Evolutionary conservation across 257 asterid genomes (phyloP), one percentile per base, ranked within the genome.

Genomic region (Scutellaria minor): DNA sequence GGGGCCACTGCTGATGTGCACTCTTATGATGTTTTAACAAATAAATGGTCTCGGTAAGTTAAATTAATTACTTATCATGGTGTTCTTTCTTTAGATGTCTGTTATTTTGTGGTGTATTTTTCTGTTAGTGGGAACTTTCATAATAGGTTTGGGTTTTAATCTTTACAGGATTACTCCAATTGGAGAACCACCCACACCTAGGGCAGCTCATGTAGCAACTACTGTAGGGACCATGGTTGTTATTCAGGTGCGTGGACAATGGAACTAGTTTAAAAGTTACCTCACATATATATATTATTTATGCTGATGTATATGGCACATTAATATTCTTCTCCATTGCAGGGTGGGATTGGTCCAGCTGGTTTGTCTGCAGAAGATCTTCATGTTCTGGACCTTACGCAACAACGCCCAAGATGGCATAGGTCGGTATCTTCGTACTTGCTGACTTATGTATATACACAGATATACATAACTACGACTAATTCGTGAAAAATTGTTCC

Each of bases 281-380:
- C 41, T 58, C 47, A 5, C 6, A 9, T 44, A 10, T 56, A 1
- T 31, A 2, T 2, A 31, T 1, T 31, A 1, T 31, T 31, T 72
- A 56, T 44, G 47, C 37, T 31, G 53, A 60, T 71, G 27, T 54
- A 51, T 60, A 44, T 50, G 65, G 65, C 65, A 62, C 45, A 57
- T 60, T 53, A 64, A 61, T 48, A 52, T 75, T 70, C 50, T 51
- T 78, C n/a, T 73, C 52, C 51, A 68, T 84, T 62, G 54, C 77
- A 95, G 99, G 99, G 99, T 76, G 99, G 99, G 71, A 95, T 94
- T 82, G 99, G 99, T 80, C 99, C 99, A 45, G 99, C 99, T 11
- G 98, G 99, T 69, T 85, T 94, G 84, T 94, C 99, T 31, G 93
- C 98, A 0, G 99, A 91, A 89, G 99, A 94, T 85, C 99, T 94